These are phyloP conservation scores for Coemansia sp. DNA, from an alignment of 192 early-diverging fungal species.

Conservation along the genomic window DNA sequence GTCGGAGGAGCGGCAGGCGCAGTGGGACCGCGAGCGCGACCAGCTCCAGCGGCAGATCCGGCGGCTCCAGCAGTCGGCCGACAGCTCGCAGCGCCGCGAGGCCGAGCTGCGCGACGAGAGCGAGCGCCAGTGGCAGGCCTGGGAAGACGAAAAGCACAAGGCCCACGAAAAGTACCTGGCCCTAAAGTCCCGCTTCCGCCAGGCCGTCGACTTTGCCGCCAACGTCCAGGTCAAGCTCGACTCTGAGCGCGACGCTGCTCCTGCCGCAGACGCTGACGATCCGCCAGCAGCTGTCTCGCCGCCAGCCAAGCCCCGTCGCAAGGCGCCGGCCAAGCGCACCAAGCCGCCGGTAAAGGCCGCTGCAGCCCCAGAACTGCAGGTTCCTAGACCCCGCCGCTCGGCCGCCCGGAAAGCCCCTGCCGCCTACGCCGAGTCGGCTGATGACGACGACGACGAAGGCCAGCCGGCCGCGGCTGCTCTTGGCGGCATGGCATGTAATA, in stretches of 20 bases:
- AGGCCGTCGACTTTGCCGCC: conserved; percentile 33
- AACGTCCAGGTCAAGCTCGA: conserved; percentile 26
- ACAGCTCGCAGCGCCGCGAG: conserved; percentile 29
- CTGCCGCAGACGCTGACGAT: not conserved
- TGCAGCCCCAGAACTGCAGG: not conserved
- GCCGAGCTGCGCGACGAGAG: conserved; percentile 44
- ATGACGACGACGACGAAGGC: not conserved
- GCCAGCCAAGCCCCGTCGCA: conserved; percentile 7
- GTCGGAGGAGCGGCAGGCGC: conserved; percentile 2
- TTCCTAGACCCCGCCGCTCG: not conserved
- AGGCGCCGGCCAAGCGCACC: conserved; percentile 5
- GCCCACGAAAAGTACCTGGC: conserved; percentile 34
- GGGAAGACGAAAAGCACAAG: conserved; percentile 38
- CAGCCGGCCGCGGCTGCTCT: not conserved
- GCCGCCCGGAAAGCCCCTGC: conserved; percentile 10
- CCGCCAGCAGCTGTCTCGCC: not conserved
- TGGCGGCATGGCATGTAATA: not conserved
- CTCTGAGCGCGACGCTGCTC: conserved; percentile 3
- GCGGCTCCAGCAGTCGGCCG: conserved; percentile 25
- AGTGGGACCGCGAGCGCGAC: conserved; percentile 39
- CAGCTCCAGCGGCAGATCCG: conserved; percentile 29
- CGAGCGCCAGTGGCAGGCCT: conserved; percentile 30
- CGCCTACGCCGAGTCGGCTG: conserved; percentile 28
- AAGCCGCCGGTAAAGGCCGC: not conserved
- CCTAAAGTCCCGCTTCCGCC: conserved; percentile 25